Evolutionary conservation across 805 yeast genomes (phyloP).

Genomic region (Zygosaccharomyces lentus): DNA sequence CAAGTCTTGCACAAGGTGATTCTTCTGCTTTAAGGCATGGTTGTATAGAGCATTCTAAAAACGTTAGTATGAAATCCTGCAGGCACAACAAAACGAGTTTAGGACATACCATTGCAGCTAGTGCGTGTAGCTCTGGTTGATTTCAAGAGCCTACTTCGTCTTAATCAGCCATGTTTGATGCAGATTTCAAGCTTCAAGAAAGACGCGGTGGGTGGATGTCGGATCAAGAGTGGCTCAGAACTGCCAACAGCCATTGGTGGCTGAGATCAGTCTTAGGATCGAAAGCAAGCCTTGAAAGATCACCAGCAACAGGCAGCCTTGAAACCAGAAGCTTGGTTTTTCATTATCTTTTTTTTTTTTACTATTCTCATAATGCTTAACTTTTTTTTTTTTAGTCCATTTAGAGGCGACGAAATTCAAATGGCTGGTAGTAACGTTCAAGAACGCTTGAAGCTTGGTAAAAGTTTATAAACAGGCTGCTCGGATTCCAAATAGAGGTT

Average conservation of each 20-base stretch:
- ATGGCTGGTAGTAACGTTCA: slow-evolving; percentile 5
- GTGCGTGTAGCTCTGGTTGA: background rate
- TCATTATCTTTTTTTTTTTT: background rate
- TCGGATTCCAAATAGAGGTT: background rate
- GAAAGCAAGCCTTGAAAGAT: background rate
- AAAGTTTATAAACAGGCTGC: background rate
- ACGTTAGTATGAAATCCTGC: slow-evolving; percentile 2
- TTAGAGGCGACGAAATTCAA: slow-evolving; percentile 3
- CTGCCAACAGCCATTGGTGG: background rate
- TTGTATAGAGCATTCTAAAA: slow-evolving; percentile 76
- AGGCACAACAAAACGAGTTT: background rate
- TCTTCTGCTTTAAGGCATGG: slow-evolving; percentile 85
- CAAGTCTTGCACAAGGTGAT: slow-evolving; percentile 64
- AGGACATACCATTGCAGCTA: slow-evolving; percentile 7
- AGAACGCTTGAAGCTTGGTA: background rate
- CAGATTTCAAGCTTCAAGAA: background rate
- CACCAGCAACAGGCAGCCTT: slow-evolving; percentile 3
- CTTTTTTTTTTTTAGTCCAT: background rate
- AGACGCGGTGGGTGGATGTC: background rate
- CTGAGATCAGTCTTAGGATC: background rate
- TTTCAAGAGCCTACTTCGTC: slow-evolving; percentile 2
- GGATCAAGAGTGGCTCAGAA: background rate
- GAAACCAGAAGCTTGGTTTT: background rate
- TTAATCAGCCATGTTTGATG: background rate
- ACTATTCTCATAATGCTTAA: no score